phyloP scores from a whole-genome alignment of 2,329 filamentous ascomycete species.

The Aquanectria penicillioides region DNA sequence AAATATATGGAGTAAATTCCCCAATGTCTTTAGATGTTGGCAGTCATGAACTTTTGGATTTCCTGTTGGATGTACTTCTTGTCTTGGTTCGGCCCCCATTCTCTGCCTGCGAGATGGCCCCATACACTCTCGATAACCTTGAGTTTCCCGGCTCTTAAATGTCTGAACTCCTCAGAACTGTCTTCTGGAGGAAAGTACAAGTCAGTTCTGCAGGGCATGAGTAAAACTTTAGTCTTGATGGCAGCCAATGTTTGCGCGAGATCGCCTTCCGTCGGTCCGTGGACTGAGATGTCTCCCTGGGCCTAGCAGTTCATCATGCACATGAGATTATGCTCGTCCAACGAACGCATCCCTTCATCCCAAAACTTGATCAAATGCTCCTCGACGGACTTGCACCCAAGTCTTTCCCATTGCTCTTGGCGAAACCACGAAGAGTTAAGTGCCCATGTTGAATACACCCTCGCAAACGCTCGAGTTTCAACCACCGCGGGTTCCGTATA shows the following conservation, averaged over 20 bases:
- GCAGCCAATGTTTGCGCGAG: not conserved
- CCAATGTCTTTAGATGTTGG: not conserved
- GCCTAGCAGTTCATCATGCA: conserved; percentile 15
- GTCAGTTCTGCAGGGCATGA: conserved; percentile 18
- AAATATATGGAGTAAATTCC: too few species aligned
- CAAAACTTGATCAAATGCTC: conserved; percentile 13
- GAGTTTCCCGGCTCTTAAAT: conserved; percentile 9
- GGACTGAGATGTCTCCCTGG: conserved; percentile 10
- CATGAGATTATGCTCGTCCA: conserved; percentile 16
- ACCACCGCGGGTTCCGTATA: not conserved
- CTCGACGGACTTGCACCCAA: conserved; percentile 11
- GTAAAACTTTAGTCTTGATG: conserved; percentile 11
- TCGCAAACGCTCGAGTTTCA: conserved; percentile 13
- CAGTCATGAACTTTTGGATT: not conserved
- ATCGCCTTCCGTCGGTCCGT: not conserved
- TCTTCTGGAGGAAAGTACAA: conserved; percentile 19
- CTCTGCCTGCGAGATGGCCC: conserved; percentile 18
- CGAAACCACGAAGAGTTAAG: conserved; percentile 19
- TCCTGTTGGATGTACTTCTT: conserved; percentile 6
- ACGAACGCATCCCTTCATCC: conserved; percentile 12
- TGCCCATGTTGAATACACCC: conserved; percentile 23
- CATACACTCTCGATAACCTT: conserved; percentile 19
- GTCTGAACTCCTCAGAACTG: conserved; percentile 8
- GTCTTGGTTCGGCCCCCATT: conserved; percentile 13
- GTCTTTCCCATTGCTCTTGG: conserved; percentile 18